Evolutionary conservation across 2,329 filamentous ascomycete genomes (phyloP).

Genomic region (Microthyrium microscopicum): DNA sequence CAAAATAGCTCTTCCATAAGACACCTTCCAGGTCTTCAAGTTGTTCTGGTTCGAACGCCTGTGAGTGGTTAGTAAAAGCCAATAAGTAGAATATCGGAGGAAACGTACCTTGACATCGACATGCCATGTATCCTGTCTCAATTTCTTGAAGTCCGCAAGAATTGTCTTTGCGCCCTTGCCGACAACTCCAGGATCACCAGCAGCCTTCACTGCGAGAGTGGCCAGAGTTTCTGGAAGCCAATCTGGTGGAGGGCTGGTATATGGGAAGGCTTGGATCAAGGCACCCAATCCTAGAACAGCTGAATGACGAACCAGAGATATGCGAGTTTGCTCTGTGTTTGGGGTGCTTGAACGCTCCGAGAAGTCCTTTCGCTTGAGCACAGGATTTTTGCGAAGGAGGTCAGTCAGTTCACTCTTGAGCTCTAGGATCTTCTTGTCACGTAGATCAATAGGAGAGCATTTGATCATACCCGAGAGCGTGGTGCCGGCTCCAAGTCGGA

Average conservation of each 20-base stretch:
- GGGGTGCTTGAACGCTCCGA: constrained; percentile 30
- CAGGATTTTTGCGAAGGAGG: constrained; percentile 65
- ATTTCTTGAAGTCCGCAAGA: constrained; percentile 97
- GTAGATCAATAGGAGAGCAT: constrained; percentile 70
- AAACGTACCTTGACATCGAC: constrained; percentile 83
- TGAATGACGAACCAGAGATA: constrained; percentile 71
- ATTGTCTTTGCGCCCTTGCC: constrained; percentile 92
- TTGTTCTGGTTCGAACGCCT: constrained; percentile 79
- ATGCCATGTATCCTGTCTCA: constrained; percentile 93
- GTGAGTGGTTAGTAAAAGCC: constrained; percentile 12
- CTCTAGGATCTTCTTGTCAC: constrained; percentile 57
- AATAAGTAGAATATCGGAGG: neutral
- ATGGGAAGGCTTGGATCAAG: constrained; percentile 89
- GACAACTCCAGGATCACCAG: constrained; percentile 77
- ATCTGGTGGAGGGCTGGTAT: constrained; percentile 72
- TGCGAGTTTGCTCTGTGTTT: constrained; percentile 54
- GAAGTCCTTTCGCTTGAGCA: constrained; percentile 52
- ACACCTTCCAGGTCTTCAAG: constrained; percentile 91
- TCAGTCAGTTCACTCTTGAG: constrained; percentile 67
- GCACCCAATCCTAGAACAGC: constrained; percentile 84
- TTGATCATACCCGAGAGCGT: constrained; percentile 96
- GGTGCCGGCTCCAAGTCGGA: constrained; percentile 78
- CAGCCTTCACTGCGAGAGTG: constrained; percentile 66
- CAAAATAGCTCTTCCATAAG: constrained; percentile 99
- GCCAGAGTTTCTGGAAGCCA: constrained; percentile 94